Evolutionary conservation across 2,329 filamentous ascomycete genomes (phyloP).

Genomic region (Neonectria neomacrospora): DNA sequence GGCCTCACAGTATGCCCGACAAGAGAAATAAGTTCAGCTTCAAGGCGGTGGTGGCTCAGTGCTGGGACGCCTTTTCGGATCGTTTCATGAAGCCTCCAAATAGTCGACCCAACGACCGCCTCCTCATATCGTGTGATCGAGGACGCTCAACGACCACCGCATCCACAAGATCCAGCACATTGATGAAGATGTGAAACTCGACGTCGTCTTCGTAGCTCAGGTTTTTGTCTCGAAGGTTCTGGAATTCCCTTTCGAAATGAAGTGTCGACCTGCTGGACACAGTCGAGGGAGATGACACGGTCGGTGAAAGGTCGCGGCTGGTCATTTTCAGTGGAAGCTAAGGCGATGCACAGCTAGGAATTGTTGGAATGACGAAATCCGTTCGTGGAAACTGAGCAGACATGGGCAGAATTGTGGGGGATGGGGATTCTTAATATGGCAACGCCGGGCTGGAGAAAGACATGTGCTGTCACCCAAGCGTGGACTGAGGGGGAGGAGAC

Average conservation of each 20-base stretch:
- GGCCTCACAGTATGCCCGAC: too few relatives aligned
- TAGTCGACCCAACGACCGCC: constrained; percentile 36
- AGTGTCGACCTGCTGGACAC: constrained; percentile 36
- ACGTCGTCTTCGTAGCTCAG: constrained; percentile 42
- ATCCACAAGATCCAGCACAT: constrained; percentile 41
- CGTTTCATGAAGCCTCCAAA: constrained; percentile 35
- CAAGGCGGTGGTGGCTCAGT: constrained; percentile 20
- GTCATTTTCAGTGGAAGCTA: constrained; percentile 28
- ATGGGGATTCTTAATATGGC: constrained; percentile 12
- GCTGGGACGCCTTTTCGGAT: constrained; percentile 28
- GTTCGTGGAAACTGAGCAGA: not conserved
- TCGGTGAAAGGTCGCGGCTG: constrained; percentile 28
- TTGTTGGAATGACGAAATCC: not conserved
- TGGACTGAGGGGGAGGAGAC: constrained; percentile 4
- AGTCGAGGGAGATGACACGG: constrained; percentile 33
- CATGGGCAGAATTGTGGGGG: constrained; percentile 4
- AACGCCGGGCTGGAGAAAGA: constrained; percentile 20
- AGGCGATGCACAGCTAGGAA: not conserved
- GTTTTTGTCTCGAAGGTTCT: constrained; percentile 38
- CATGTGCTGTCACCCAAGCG: constrained; percentile 5
- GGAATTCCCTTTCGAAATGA: constrained; percentile 39
- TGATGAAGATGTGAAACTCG: constrained; percentile 43
- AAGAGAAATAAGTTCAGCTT: constrained; percentile 2
- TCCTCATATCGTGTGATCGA: constrained; percentile 24
- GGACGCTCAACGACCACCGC: constrained; percentile 35